Base-by-base conservation (phyloP, 1,284 basidiomycete genomes). In the Ustilago shanxiensis region DNA sequence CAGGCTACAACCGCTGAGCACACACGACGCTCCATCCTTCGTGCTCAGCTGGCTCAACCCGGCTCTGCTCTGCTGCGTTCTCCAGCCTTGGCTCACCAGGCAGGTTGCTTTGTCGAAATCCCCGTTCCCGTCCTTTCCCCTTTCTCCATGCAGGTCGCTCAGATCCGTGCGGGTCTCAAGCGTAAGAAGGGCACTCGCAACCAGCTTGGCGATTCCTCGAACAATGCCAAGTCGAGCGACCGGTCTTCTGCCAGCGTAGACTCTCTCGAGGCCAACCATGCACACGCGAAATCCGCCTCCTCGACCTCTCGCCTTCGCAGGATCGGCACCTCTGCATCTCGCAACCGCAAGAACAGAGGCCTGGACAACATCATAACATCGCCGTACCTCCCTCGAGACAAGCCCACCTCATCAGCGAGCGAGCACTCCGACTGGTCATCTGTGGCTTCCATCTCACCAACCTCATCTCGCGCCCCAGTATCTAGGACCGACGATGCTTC, bases 351-450 rank as follows among this genome's bases (percentile, higher is more conserved):
- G 31, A 54, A 45, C 22, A 63, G 55, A 49, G 39, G 35, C 22
- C 51, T 74, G 44, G 55, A 66, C 55, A 51, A 65, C 28, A 45
- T 71, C 33, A 47, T 76, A 47, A 52, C 65, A 2, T 76, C 73
- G 7, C 68, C 73, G 3, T 61, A 76, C 52, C 29, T 71, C 24
- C 60, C 65, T 22, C 52, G 67, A 16, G 68, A 76, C 59, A 68
- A 59, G 26, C 66, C 77, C 14, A 41, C 56, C 7, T 73, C 72
- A 1, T 70, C 66, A 29, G 67, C 65, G n/a, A 79, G 77, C 59
- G 70, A 76, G 45, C 63, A 24, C 14, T 71, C 73, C 13, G 77
- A 79, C 44, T 77, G 77, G 74, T 75, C 74, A 2, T 72, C 74
- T 16, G 54, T 77, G 9, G 35, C 57, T 11, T 75, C 69, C 8